Conservation (phyloP, 2,329 filamentous ascomycete genomes). For the Sordariomycetes sp. region DNA sequence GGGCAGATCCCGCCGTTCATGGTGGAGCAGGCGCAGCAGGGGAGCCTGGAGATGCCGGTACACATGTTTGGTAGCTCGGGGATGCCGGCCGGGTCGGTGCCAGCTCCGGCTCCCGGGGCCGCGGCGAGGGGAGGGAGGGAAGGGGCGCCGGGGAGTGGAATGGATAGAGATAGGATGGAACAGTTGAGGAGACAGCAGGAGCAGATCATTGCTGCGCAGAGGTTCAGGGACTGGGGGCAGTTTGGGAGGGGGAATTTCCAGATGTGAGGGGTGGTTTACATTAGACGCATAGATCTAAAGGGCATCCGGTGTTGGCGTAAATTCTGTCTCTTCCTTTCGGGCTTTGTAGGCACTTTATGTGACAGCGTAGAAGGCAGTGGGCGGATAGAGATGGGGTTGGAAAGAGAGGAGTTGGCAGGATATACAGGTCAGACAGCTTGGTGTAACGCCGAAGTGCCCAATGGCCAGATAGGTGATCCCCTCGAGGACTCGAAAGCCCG, state of each 20-base stretch:
- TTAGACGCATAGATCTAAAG: not conserved
- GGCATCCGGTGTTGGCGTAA: not conserved
- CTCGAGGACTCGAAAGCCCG: too few species aligned
- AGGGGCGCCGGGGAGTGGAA: constrained; percentile 18
- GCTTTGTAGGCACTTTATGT: not conserved
- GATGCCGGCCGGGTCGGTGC: not conserved
- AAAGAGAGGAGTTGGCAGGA: too few species aligned
- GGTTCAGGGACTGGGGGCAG: constrained; percentile 32
- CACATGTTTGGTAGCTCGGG: not conserved
- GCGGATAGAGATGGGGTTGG: too few species aligned
- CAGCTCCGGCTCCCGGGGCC: not conserved
- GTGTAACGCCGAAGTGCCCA: too few species aligned
- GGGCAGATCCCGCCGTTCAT: constrained; percentile 60
- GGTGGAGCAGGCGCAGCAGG: constrained; percentile 18
- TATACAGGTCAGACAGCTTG: too few species aligned
- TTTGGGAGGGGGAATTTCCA: constrained; percentile 22
- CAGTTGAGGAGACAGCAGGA: constrained; percentile 14
- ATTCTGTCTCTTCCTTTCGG: not conserved
- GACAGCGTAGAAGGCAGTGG: too few species aligned
- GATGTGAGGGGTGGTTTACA: not conserved
- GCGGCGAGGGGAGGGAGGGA: constrained; percentile 20
- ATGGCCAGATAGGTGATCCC: too few species aligned
- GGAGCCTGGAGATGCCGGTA: constrained; percentile 1
- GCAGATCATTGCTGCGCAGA: constrained; percentile 33
- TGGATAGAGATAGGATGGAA: constrained; percentile 9